Evolutionary conservation across 805 yeast species (phyloP).

Genomic region (Candida corydali): DNA sequence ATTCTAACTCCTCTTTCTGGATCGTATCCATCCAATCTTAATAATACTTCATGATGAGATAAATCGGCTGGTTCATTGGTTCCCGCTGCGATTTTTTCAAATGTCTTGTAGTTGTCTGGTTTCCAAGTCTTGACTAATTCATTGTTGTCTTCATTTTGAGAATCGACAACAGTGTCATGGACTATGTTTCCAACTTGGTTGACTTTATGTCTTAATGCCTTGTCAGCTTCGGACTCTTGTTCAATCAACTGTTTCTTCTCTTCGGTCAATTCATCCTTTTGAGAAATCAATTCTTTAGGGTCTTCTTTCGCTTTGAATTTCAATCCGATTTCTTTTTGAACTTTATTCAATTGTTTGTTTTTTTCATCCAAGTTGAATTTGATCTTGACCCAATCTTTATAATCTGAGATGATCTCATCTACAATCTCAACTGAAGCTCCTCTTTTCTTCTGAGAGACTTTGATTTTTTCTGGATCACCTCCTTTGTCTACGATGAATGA

Average conservation of each 20-base stretch:
- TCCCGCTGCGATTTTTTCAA: slow-evolving; percentile 67
- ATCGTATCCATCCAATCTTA: slow-evolving; percentile 95
- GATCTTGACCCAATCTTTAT: slow-evolving; percentile 85
- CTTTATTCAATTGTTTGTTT: slow-evolving; percentile 82
- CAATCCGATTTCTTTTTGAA: slow-evolving; percentile 90
- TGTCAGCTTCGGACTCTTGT: slow-evolving; percentile 77
- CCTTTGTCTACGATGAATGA: slow-evolving; percentile 95
- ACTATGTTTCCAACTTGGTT: slow-evolving; percentile 91
- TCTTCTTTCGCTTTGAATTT: slow-evolving; percentile 95
- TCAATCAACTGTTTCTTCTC: slow-evolving; percentile 65
- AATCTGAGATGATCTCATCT: slow-evolving; percentile 88
- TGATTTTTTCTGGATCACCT: slow-evolving; percentile 87
- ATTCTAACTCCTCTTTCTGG: slow-evolving; percentile 98
- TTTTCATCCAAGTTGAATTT: slow-evolving; percentile 81
- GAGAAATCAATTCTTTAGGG: slow-evolving; percentile 73
- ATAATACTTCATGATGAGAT: slow-evolving; percentile 92
- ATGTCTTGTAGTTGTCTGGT: slow-evolving; percentile 63
- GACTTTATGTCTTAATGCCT: slow-evolving; percentile 70
- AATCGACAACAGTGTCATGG: slow-evolving; percentile 84
- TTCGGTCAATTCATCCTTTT: slow-evolving; percentile 71
- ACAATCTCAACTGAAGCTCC: slow-evolving; percentile 93
- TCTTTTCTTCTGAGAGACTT: slow-evolving; percentile 87
- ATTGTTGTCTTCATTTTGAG: slow-evolving; percentile 87
- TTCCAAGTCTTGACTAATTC: slow-evolving; percentile 84
- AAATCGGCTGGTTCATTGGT: slow-evolving; percentile 72